Conservation (phyloP, 2,329 filamentous ascomycete species). For the Whalleya microplaca region DNA sequence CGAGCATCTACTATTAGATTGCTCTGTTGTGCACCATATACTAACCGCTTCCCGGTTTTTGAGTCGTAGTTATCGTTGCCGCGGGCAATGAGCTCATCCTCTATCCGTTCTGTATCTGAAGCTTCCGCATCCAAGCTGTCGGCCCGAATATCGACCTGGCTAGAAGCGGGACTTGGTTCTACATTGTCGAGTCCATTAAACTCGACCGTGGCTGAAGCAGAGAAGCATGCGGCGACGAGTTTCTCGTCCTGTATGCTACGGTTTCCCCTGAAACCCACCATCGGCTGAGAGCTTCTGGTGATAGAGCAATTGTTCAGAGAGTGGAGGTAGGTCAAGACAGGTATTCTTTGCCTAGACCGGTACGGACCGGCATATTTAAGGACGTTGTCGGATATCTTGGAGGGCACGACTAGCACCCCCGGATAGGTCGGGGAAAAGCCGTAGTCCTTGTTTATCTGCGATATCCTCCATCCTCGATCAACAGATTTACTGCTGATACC, state of each 20-base stretch:
- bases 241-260: slow-evolving; percentile 96
- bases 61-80: slow-evolving; percentile 58
- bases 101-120: slow-evolving; percentile 66
- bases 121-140: slow-evolving; percentile 51
- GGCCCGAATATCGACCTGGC: slow-evolving; percentile 53
- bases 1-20: slow-evolving; percentile 97
- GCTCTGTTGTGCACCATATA: slow-evolving; percentile 91
- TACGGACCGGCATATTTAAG: slow-evolving; percentile 91
- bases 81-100: slow-evolving; percentile 67
- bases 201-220: slow-evolving; percentile 61
- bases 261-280: slow-evolving; percentile 83
- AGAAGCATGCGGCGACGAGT: slow-evolving; percentile 89
- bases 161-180: slow-evolving; percentile 49
- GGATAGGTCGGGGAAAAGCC: slow-evolving; percentile 93
- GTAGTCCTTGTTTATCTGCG: slow-evolving; percentile 88
- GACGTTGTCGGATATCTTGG: slow-evolving; percentile 92
- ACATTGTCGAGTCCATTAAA: slow-evolving; percentile 38
- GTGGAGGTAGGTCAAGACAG: slow-evolving; percentile 91
- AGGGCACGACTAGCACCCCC: slow-evolving; percentile 79
- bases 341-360: slow-evolving; percentile 86
- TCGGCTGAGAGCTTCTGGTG: slow-evolving; percentile 89
- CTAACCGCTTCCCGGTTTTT: slow-evolving; percentile 62
- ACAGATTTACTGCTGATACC: slow-evolving; percentile 82
- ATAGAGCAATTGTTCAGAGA: slow-evolving; percentile 97
- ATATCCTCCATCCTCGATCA: slow-evolving; percentile 85